Evolutionary conservation across 1,284 basidiomycete species (phyloP), one percentile per base, ranked within the genome.

Genomic region (Rhodotorula sp.): DNA sequence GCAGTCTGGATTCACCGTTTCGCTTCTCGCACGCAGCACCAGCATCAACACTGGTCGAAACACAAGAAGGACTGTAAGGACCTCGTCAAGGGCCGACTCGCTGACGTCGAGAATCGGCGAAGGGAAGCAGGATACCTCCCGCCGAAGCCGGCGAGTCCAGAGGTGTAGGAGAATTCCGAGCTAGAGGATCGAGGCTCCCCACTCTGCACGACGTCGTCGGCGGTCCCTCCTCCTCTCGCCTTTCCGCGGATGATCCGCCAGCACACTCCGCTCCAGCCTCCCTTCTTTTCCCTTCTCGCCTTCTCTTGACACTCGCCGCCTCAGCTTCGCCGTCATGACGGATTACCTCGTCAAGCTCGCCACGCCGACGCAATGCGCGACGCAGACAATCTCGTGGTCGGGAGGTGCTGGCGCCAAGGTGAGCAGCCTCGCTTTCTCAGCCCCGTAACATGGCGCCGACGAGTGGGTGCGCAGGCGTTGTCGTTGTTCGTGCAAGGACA

Each of bases 21-120:
- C n/a, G 6, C 27, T 27, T n/a, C 13, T 10, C 15, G 1, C 30
- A 9, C 24, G 10, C 59, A 74, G 70, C 66, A 68, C 27, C 70
- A 74, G n/a, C 44, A 59, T 27, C 32, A n/a, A 4, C 63, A 72
- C 24, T 74, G 73, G 73, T 10, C 59, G 6, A 13, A 39, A 2
- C 73, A 74, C 61, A 74, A 70, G 56, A 3, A n/a, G 9, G 67
- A 72, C 44, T 74, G 73, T 61, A 74, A 70, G 56, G 59, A 63
- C 34, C 70, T 74, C 15, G 53, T 39, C 19, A 46, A 53, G 11
- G 60, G 62, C 10, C 59, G 64, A 27, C 64, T 61, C 24, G 67
- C 68, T 9, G 53, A 64, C 4, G 73, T 74, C 27, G 73, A 74
- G 66, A 60, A 72, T 15, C 55, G 70, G 7, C 24, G 61, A 20